Evolutionary conservation across 2,329 filamentous ascomycete species (phyloP), one percentile per base, ranked within the genome.

Genomic region (Dendryphion nanum): DNA sequence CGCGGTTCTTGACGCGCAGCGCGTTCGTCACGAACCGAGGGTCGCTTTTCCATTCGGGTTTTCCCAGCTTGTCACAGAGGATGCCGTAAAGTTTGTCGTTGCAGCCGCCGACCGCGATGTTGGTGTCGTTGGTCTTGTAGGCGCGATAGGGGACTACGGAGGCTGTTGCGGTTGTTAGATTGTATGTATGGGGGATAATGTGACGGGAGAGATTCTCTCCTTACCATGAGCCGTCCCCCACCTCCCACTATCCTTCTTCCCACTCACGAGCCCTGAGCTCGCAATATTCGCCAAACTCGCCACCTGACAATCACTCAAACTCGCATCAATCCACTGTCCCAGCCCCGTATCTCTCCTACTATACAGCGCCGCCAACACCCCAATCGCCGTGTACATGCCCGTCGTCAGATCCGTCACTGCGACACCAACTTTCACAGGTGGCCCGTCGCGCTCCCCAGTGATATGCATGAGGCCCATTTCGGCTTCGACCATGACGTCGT

Each of bases 381-480:
- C 85, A 67, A 96, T 97, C 53, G 86, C 89, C 2, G 91, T 91
- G 67, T 97, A 97, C 24, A 98, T 72, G 0, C 93, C 93, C 0
- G 93, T 96, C 0, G 91, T 97, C 42, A 98, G 70, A 67, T 98
- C 93, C 0, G 91, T 97, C 3, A 97, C 91, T 1, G 93, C 93
- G 4, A 97, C 93, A n/a, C 93, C 93, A 1, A 97, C 93, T 69
- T 97, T 97, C 23, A 96, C 91, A 0, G 93, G 93, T 1, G 89
- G 85, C 0, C 90, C 89, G 52, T 94, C 86, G 36, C 89, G 77
- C 47, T 81, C 81, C 14, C 93, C 93, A 0, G 93, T 98, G 53
- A 98, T 97, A 68, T 98, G 93, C 93, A 97, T 97, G 38, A 98
- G 71, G 1, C 93, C 93, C 72, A 97, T 93, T 65, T 97, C 93